These are phyloP conservation scores for Xylariomycetidae sp. DNA, from an alignment of 2,329 filamentous ascomycete species.

Conservation along the genomic window DNA sequence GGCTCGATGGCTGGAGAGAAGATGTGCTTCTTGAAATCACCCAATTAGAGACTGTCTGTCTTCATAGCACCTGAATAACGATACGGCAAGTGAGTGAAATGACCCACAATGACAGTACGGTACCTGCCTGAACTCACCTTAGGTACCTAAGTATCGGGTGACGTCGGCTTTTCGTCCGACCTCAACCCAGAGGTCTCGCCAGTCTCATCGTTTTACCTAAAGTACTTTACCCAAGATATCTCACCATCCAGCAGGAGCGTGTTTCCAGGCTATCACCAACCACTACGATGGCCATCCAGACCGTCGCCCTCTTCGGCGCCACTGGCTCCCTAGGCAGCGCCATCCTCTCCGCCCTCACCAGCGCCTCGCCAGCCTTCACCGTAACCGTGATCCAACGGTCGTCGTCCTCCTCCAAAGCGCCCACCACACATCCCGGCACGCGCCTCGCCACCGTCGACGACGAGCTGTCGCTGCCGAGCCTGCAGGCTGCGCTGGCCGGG, in stretches of 20 bases:
- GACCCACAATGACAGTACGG: no score
- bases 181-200: no score
- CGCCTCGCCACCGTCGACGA: constrained; percentile 24
- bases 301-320: constrained; percentile 32
- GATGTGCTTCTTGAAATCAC: constrained; percentile 8
- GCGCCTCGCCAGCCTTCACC: constrained; percentile 22
- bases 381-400: constrained; percentile 29
- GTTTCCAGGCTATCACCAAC: neutral
- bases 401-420: constrained; percentile 9
- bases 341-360: constrained; percentile 27
- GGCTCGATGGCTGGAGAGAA: constrained; percentile 22
- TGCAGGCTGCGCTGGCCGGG: constrained; percentile 25
- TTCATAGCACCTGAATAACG: no score
- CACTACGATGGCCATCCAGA: constrained; percentile 25
- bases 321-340: constrained; percentile 31
- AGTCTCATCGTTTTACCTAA: no score
- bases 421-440: neutral
- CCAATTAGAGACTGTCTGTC: no score
- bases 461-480: constrained; percentile 22
- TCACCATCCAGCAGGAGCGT: constrained; percentile 26
- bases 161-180: no score
- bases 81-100: no score
- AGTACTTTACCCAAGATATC: no score
- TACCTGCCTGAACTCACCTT: no score
- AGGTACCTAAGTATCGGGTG: no score